These are phyloP conservation scores for Brassica nigra DNA, from an alignment of 345 rosid species.

Conservation along the genomic window DNA sequence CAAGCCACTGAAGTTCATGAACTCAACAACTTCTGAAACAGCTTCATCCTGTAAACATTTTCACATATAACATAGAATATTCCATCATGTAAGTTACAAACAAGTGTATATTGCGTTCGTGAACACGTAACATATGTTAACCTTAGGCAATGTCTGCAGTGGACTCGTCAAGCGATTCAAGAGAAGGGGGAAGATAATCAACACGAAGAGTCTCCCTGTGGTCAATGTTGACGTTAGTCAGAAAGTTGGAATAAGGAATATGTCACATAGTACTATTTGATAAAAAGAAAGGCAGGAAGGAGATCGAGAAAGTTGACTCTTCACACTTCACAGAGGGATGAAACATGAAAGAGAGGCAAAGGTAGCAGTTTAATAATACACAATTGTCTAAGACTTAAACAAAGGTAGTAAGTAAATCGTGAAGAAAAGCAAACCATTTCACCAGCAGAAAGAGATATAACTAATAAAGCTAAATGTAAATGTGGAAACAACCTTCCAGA, in stretches of 20 bases:
- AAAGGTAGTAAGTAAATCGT: not conserved
- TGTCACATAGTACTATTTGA: not conserved
- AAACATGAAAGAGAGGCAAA: constrained; percentile 17
- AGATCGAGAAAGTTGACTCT: constrained; percentile 13
- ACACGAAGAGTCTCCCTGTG: constrained; percentile 79
- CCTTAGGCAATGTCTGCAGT: constrained; percentile 81
- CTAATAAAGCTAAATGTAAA: constrained; percentile 1
- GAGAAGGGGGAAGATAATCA: constrained; percentile 71
- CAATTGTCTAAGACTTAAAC: not conserved
- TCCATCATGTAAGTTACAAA: constrained; percentile 6
- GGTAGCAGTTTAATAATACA: not conserved
- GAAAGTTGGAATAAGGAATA: constrained; percentile 9
- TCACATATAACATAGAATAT: constrained; percentile 9
- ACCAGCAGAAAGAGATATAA: constrained; percentile 18
- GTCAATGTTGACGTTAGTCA: constrained; percentile 21
- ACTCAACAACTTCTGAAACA: too few relatives aligned
- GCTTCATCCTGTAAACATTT: constrained; percentile 10
- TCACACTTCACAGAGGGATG: constrained; percentile 5
- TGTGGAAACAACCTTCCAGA: constrained; percentile 66
- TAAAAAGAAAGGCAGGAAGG: not conserved
- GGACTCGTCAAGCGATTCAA: constrained; percentile 74
- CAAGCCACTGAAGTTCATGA: too few relatives aligned
- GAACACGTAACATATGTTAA: constrained; percentile 31
- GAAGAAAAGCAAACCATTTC: not conserved
- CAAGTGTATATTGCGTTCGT: constrained; percentile 1